A percentile compares a stretch with the other conserved stretches of the same genome.
Conservation (phyloP, 2,329 filamentous ascomycete genomes). For the Xylaria sp. region DNA sequence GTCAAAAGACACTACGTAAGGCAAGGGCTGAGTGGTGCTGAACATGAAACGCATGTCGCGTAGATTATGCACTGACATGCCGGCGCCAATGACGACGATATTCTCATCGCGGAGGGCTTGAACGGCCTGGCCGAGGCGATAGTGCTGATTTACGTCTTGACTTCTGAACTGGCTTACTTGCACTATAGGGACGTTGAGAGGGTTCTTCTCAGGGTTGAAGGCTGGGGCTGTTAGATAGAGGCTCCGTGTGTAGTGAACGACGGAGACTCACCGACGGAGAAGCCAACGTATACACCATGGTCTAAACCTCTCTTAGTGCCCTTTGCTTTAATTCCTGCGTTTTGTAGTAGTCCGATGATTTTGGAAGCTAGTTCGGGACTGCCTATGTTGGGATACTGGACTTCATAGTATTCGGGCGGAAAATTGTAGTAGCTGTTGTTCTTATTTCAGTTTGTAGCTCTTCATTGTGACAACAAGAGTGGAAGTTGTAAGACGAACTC, state of each 20-base stretch:
- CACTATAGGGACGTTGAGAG: conserved; percentile 73
- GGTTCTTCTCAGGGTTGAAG: conserved; percentile 70
- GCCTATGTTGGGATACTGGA: conserved; percentile 72
- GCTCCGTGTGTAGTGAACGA: neutral
- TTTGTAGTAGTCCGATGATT: conserved; percentile 65
- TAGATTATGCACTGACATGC: conserved; percentile 80
- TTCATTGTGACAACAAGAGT: neutral
- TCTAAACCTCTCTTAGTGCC: conserved; percentile 74
- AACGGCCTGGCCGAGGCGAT: conserved; percentile 73
- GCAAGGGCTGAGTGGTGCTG: conserved; percentile 59
- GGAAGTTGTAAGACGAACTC: conserved; percentile 59
- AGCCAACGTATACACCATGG: conserved; percentile 79
- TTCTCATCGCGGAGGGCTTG: conserved; percentile 73
- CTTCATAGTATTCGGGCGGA: conserved; percentile 74
- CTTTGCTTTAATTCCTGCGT: conserved; percentile 68
- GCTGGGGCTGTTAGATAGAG: conserved; percentile 52
- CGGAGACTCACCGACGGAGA: conserved; percentile 58
- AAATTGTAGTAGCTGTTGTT: conserved; percentile 73
- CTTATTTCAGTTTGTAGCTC: conserved; percentile 21
- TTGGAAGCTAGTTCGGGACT: conserved; percentile 68
- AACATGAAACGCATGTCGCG: conserved; percentile 63
- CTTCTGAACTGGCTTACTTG: conserved; percentile 76
- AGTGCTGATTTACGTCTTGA: conserved; percentile 74
- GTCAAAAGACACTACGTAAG: conserved; percentile 73
- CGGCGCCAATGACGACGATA: conserved; percentile 75